Evolutionary conservation across 805 yeast species (phyloP).

Genomic region (Nakazawaea anatomiae): DNA sequence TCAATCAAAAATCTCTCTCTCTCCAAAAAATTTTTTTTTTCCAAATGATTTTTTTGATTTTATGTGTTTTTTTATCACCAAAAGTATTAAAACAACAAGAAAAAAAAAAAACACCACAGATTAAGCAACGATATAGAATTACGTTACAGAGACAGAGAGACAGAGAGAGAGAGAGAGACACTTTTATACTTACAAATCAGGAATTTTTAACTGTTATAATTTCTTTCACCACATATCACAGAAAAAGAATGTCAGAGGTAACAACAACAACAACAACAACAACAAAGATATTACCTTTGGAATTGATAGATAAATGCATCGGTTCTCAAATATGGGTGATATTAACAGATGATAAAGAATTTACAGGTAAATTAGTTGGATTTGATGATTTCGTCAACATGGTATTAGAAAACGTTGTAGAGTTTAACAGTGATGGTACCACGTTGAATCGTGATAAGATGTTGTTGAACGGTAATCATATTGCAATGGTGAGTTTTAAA

Average conservation of each 20-base stretch:
- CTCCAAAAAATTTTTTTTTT: too few relatives aligned
- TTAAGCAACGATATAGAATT: too few relatives aligned
- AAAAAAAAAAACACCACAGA: too few relatives aligned
- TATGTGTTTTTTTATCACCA: too few relatives aligned
- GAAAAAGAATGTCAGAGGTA: slow-evolving; percentile 1
- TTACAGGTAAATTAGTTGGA: slow-evolving; percentile 83
- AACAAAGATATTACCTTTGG: slow-evolving; percentile 56
- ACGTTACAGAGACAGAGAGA: too few relatives aligned
- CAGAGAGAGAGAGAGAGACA: too few relatives aligned
- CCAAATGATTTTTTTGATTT: too few relatives aligned
- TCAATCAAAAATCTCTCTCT: too few relatives aligned
- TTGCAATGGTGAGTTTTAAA: slow-evolving; percentile 56
- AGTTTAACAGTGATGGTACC: slow-evolving; percentile 40
- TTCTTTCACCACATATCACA: neutral
- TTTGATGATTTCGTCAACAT: slow-evolving; percentile 95
- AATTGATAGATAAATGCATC: slow-evolving; percentile 80
- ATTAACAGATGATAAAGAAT: slow-evolving; percentile 62
- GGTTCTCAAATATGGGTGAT: slow-evolving; percentile 76
- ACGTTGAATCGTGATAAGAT: slow-evolving; percentile 48
- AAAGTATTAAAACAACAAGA: too few relatives aligned
- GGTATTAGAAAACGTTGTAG: slow-evolving; percentile 78
- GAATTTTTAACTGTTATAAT: too few relatives aligned
- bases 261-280: neutral
- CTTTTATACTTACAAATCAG: too few relatives aligned
- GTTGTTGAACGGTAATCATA: slow-evolving; percentile 65